These are phyloP conservation scores for Nannochloropsis granulata DNA, from an alignment of 108 stramenopile genomes.

Conservation along the genomic window DNA sequence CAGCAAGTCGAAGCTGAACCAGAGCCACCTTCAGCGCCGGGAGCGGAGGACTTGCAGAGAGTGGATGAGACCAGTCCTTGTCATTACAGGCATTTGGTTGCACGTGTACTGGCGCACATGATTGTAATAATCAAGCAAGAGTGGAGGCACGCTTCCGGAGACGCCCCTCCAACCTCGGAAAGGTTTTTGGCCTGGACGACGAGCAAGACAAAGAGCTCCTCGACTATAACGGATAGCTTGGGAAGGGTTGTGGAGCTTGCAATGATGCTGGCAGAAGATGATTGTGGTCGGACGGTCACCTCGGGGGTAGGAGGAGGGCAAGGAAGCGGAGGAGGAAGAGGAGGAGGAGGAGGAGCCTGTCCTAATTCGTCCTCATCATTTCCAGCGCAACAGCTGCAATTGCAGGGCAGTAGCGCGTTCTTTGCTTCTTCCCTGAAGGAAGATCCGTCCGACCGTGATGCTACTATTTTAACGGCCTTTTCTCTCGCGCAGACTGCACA, in stretches of 20 bases:
- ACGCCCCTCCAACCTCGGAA: neutral
- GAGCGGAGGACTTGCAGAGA: neutral
- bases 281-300: neutral
- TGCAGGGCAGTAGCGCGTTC: neutral
- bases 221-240: neutral
- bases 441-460: neutral
- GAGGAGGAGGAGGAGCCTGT: neutral
- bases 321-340: too few species aligned
- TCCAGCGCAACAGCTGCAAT: neutral
- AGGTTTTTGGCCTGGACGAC: neutral
- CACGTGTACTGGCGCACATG: neutral
- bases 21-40: neutral
- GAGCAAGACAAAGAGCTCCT: neutral
- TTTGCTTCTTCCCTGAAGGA: neutral
- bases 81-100: neutral
- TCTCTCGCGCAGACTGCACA: neutral
- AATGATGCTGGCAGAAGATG: neutral
- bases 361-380: neutral
- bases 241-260: neutral
- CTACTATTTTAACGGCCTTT: neutral
- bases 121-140: neutral
- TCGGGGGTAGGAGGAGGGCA: too few species aligned
- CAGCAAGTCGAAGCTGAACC: neutral
- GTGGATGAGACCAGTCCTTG: neutral
- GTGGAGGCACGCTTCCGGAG: neutral